A percentile compares a stretch with the other conserved stretches of the same genome.
Evolutionary conservation across 2,329 filamentous ascomycete genomes (phyloP).

Genomic region (Diplocarpon mali): DNA sequence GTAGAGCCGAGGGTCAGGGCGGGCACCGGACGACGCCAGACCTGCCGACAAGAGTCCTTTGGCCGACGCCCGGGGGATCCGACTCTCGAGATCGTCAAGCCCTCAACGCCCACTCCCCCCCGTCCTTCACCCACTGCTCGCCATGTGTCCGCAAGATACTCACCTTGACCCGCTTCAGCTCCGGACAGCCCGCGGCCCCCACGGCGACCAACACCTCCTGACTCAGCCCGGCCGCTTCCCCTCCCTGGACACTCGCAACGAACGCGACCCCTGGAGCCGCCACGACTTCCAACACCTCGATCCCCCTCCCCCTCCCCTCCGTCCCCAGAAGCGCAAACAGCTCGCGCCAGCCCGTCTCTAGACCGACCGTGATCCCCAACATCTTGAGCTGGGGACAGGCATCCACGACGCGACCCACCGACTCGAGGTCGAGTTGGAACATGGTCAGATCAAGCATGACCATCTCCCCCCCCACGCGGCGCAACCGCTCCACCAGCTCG

Average conservation of each 20-base stretch:
- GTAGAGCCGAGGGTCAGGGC: no score
- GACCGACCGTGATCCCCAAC: conserved; percentile 28
- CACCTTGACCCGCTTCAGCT: conserved; percentile 16
- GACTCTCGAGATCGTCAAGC: neutral
- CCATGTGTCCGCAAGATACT: conserved; percentile 19
- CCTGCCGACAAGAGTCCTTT: no score
- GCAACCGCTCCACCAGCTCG: conserved; percentile 11
- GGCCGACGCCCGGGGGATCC: neutral
- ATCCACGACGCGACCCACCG: conserved; percentile 28
- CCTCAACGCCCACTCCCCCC: conserved; percentile 8
- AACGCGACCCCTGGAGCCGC: conserved; percentile 15
- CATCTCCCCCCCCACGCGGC: conserved; percentile 18
- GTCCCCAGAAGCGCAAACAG: conserved; percentile 8
- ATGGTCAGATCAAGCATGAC: conserved; percentile 29
- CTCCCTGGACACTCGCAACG: conserved; percentile 17
- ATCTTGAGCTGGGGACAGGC: conserved; percentile 30
- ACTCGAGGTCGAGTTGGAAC: conserved; percentile 29
- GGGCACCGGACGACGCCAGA: no score
- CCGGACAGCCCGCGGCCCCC: conserved; percentile 5
- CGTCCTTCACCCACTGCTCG: conserved; percentile 15
- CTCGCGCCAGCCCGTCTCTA: conserved; percentile 23
- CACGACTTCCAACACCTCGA: conserved; percentile 21
- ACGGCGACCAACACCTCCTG: conserved; percentile 5
- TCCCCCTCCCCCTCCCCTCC: conserved; percentile 4
- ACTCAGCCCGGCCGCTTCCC: conserved; percentile 6